Evolutionary conservation across 208 protist species (phyloP).

Genomic region (Angomonas desouzai): DNA sequence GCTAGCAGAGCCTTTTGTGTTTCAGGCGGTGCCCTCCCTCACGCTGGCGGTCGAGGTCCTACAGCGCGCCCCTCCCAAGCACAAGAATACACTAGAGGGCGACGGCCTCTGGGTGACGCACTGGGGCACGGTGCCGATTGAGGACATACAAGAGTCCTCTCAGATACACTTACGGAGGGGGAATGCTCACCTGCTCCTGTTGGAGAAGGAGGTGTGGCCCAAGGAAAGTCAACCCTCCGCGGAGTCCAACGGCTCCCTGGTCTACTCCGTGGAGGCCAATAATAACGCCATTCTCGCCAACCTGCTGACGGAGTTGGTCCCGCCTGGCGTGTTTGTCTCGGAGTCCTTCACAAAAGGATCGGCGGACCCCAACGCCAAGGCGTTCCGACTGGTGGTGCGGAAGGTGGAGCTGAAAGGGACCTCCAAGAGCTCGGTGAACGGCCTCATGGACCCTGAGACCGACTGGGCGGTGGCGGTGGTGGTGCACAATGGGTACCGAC

Average conservation of each 20-base stretch:
- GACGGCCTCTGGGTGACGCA: constrained; percentile 36
- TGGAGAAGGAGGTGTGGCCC: constrained; percentile 60
- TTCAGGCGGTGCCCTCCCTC: constrained; percentile 46
- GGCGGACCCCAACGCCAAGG: constrained; percentile 27
- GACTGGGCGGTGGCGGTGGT: constrained; percentile 83
- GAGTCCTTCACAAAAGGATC: constrained; percentile 65
- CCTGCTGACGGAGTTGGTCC: constrained; percentile 69
- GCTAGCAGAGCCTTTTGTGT: constrained; percentile 41
- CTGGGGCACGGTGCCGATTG: constrained; percentile 51
- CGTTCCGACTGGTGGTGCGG: constrained; percentile 57
- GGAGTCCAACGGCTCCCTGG: constrained; percentile 24
- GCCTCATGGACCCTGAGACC: constrained; percentile 33
- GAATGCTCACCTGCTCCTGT: constrained; percentile 66
- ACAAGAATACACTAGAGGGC: constrained; percentile 26
- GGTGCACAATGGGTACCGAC: constrained; percentile 84
- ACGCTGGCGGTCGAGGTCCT: constrained; percentile 71
- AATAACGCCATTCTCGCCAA: constrained; percentile 31
- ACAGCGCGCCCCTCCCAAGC: constrained; percentile 26
- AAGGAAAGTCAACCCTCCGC: constrained; percentile 23
- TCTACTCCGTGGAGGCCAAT: constrained; percentile 28
- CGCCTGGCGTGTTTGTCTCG: constrained; percentile 70
- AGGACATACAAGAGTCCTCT: constrained; percentile 16
- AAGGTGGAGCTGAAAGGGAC: constrained; percentile 49
- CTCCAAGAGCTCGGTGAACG: constrained; percentile 32
- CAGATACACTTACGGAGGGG: constrained; percentile 40